These are phyloP conservation scores for Choanephora cucurbitarum DNA, from an alignment of 371 early-diverging fungal species.

Conservation along the genomic window DNA sequence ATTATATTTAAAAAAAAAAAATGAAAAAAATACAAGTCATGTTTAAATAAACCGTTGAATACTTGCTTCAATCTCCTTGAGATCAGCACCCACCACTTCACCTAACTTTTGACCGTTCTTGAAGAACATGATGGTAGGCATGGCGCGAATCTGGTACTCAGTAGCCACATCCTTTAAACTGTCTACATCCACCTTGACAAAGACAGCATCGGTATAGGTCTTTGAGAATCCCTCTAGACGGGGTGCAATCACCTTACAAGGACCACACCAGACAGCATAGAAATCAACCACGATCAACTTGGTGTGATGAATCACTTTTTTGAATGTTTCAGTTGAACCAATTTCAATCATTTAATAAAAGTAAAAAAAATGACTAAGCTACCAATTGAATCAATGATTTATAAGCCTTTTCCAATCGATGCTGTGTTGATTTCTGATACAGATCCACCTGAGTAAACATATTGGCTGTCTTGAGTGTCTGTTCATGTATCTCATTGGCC, in stretches of 20 bases:
- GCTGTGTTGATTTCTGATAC: conserved; percentile 28
- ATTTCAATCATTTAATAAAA: background rate
- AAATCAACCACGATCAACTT: conserved; percentile 61
- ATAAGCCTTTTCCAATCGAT: conserved; percentile 16
- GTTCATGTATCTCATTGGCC: conserved; percentile 18
- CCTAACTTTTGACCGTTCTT: conserved; percentile 66
- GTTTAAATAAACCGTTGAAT: background rate
- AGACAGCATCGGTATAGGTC: conserved; percentile 57
- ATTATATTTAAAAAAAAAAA: conserved; percentile 6
- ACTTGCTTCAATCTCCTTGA: background rate
- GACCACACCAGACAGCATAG: conserved; percentile 72
- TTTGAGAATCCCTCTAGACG: conserved; percentile 58
- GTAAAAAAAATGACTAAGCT: background rate
- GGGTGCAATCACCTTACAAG: conserved; percentile 88
- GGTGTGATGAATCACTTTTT: background rate
- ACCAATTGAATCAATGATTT: background rate
- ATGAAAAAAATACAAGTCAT: too few species aligned
- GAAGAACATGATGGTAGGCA: conserved; percentile 90
- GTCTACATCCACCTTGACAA: conserved; percentile 85
- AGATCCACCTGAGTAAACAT: conserved; percentile 31
- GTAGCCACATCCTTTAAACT: conserved; percentile 65
- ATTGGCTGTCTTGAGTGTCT: conserved; percentile 28
- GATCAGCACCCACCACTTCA: conserved; percentile 73
- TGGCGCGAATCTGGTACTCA: conserved; percentile 68
- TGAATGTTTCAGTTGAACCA: background rate